A percentile compares a stretch with the other conserved stretches of the same genome.
Evolutionary conservation across 202 grass and related monocot species (phyloP).

Genomic region (Dendrocalamus latiflorus): DNA sequence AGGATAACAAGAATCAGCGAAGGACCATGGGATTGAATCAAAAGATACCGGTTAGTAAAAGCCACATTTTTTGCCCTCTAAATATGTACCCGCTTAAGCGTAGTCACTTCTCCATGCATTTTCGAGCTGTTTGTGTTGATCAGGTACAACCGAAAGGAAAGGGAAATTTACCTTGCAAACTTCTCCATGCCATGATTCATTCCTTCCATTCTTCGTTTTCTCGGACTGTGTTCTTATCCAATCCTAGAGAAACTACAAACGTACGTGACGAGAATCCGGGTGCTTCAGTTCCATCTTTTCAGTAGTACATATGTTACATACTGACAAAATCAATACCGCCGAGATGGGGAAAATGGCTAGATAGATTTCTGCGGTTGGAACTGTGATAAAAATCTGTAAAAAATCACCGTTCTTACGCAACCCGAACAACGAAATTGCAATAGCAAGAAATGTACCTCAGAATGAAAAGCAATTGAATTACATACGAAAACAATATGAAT

Average conservation of each 20-base stretch:
- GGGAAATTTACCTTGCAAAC: neutral
- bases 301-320: neutral
- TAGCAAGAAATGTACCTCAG: neutral
- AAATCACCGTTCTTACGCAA: neutral
- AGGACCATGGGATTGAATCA: neutral
- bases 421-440: neutral
- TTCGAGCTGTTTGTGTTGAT: neutral
- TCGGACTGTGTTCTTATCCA: neutral
- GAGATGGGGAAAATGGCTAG: neutral
- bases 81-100: neutral
- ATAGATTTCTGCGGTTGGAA: neutral
- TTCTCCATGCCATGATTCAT: neutral
- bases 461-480: slow-evolving; percentile 7
- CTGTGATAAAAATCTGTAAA: neutral
- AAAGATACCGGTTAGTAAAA: neutral
- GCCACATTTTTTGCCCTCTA: neutral
- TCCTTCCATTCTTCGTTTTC: neutral
- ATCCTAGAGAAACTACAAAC: too few relatives aligned
- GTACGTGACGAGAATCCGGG: too few relatives aligned
- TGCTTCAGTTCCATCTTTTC: neutral
- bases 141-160: neutral
- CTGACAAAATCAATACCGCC: neutral
- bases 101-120: neutral
- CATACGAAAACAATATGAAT: slow-evolving; percentile 23
- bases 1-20: neutral